Percentiles rank a stretch among this genome's conserved stretches.
These are phyloP conservation scores for Cucurbita argyrosperma DNA, from an alignment of 306 rosid genomes.

Conservation along the genomic window DNA sequence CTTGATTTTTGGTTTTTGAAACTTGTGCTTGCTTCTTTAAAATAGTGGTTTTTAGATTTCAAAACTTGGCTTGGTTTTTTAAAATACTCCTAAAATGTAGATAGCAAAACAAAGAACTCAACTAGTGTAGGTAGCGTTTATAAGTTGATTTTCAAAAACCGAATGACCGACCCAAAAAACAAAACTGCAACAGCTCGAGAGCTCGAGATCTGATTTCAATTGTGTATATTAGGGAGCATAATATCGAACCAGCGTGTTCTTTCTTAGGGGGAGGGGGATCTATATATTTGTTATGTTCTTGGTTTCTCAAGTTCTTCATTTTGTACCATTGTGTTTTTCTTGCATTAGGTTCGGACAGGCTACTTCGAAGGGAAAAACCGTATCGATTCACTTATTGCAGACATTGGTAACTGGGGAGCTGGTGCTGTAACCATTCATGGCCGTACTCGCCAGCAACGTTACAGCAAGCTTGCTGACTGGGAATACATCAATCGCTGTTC, in stretches of 20 bases:
- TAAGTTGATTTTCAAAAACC: no score
- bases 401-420: conserved; percentile 77
- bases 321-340: not conserved
- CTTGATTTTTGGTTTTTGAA: no score
- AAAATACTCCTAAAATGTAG: no score
- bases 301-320: not conserved
- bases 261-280: not conserved
- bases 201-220: no score
- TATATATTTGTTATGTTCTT: not conserved
- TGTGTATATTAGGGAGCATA: not conserved
- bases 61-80: no score
- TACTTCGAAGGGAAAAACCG: conserved; percentile 87
- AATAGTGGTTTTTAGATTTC: no score
- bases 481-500: conserved; percentile 64
- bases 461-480: conserved; percentile 99
- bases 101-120: no score
- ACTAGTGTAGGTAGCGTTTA: no score
- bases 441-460: conserved; percentile 90
- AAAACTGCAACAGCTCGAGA: no score
- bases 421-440: conserved; percentile 81
- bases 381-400: conserved; percentile 63
- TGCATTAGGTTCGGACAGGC: conserved; percentile 68
- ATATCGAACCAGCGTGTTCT: not conserved
- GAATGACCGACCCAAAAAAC: no score
- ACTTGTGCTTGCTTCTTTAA: no score